Conservation (phyloP, 2,329 filamentous ascomycete species). For the Hypoxylon sp. region DNA sequence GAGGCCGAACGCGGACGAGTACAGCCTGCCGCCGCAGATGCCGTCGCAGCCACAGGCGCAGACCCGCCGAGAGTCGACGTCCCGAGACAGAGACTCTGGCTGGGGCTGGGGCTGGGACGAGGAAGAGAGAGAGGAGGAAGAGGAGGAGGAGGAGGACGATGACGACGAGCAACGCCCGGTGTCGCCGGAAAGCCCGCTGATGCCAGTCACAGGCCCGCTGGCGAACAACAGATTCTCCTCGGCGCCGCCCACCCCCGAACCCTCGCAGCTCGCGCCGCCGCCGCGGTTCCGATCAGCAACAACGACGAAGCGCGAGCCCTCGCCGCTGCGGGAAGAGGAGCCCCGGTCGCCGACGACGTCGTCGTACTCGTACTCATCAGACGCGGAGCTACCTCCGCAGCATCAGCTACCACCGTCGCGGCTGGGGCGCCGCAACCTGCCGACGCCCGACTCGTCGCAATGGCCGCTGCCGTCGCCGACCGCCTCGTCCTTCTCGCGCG, state of each 20-base stretch:
- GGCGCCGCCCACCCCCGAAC: slow-evolving; percentile 32
- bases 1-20: slow-evolving; percentile 29
- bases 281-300: slow-evolving; percentile 10
- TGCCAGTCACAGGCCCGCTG: slow-evolving; percentile 41
- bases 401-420: too few species aligned
- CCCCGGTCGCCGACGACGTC: not conserved
- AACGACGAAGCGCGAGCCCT: not conserved
- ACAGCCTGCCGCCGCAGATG: slow-evolving; percentile 6
- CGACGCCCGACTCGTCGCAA: slow-evolving; percentile 27
- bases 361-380: too few species aligned
- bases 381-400: slow-evolving; percentile 7
- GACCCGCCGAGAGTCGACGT: slow-evolving; percentile 14
- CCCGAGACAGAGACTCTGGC: too few species aligned
- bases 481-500: slow-evolving; percentile 7
- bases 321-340: not conserved
- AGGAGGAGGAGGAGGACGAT: too few species aligned
- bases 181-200: slow-evolving; percentile 41
- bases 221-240: too few species aligned
- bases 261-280: slow-evolving; percentile 26
- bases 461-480: slow-evolving; percentile 34
- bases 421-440: slow-evolving; percentile 24
- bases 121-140: too few species aligned
- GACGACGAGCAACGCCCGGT: slow-evolving; percentile 32
- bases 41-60: slow-evolving; percentile 7
- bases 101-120: too few species aligned